Evolutionary conservation across 768 basidiomycete species (phyloP).

Genomic region (Rhizopogon salebrosus): DNA sequence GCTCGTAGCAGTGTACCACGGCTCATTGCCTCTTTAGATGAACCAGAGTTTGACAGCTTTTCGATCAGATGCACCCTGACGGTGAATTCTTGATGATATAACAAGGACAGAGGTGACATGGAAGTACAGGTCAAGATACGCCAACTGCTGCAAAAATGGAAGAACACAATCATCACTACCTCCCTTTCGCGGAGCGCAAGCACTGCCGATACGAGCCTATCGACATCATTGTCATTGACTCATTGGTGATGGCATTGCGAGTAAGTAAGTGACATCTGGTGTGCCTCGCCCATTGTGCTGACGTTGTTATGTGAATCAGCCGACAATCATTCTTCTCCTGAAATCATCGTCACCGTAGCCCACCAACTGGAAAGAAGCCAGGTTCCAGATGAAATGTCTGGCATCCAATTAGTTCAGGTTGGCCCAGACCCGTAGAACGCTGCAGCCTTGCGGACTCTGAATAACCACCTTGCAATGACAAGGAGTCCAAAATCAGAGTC

Average conservation of each 20-base stretch:
- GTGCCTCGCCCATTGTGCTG: not conserved
- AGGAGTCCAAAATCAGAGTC: conserved; percentile 2
- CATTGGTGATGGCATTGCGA: conserved; percentile 27
- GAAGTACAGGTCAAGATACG: conserved; percentile 15
- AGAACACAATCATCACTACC: conserved; percentile 26
- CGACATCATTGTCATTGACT: conserved; percentile 19
- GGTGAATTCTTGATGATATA: not conserved
- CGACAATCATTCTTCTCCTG: conserved; percentile 8
- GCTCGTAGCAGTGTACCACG: not conserved
- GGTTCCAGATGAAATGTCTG: conserved; percentile 26
- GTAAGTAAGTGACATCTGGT: conserved; percentile 18
- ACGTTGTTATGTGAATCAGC: conserved; percentile 5
- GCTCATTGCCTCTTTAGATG: not conserved
- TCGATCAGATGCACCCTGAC: not conserved
- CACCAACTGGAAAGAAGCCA: conserved; percentile 24
- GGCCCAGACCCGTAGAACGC: conserved; percentile 23
- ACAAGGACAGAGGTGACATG: not conserved
- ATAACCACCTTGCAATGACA: conserved; percentile 23
- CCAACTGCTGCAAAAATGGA: conserved; percentile 25
- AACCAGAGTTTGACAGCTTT: not conserved
- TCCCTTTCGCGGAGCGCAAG: conserved; percentile 14
- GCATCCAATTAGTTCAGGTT: conserved; percentile 35
- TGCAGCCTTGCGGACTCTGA: conserved; percentile 28
- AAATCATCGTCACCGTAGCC: conserved; percentile 22
- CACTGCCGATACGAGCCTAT: conserved; percentile 12